Conservation (phyloP, 441 rosid genomes). For the Metrosideros polymorpha region DNA sequence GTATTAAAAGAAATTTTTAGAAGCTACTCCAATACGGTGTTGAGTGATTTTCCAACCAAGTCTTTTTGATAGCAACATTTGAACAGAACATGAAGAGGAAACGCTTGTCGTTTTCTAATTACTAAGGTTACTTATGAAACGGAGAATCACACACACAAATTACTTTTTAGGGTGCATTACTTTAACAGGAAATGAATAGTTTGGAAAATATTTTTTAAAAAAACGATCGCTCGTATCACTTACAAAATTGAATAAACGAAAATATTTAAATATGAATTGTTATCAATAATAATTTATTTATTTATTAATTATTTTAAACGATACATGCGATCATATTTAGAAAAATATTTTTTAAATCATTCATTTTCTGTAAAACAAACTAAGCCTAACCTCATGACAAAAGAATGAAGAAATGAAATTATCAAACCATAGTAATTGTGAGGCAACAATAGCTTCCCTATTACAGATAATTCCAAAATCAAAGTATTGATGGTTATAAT, state of each 20-base stretch:
- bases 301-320: rapidly evolving
- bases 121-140: not conserved
- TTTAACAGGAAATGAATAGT: not conserved
- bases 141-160: not conserved
- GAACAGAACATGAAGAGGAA: not conserved
- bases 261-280: not conserved
- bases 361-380: rapidly evolving
- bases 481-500: not conserved
- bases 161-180: not conserved
- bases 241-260: not conserved
- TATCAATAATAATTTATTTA: not conserved
- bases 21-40: not conserved
- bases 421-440: not conserved
- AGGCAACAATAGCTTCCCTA: not conserved
- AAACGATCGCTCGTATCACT: rapidly evolving
- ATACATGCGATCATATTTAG: not conserved
- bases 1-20: not conserved
- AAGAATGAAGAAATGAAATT: not conserved
- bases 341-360: rapidly evolving
- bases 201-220: not conserved
- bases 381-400: not conserved
- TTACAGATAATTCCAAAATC: not conserved
- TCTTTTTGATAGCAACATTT: not conserved
- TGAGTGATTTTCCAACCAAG: not conserved
- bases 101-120: not conserved